Evolutionary conservation across 805 yeast species (phyloP), one percentile per base, ranked within the genome.

Genomic region (Sugiyamaella mastotermitis): DNA sequence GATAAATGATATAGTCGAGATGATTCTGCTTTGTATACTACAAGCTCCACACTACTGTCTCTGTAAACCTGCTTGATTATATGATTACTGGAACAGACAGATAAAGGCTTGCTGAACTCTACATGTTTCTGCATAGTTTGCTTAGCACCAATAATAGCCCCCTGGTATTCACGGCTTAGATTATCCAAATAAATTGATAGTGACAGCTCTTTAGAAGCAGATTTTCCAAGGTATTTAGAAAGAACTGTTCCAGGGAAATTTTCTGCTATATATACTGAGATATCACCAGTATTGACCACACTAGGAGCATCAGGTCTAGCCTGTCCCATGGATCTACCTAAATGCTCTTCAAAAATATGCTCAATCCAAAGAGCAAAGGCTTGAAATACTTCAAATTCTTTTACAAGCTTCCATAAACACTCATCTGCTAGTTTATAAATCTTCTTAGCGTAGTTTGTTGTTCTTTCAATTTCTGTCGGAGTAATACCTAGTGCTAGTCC

Each of bases 341-440:
- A 38, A n/a, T 28, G 20, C 3, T 34, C 37, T 15, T 50, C 51
- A 34, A 44, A 46, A 4, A 31, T 17, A 11, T 43, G 39, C 13
- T 43, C 44, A 9, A 51, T 28, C 56, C 56, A 51, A 3, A 43
- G 21, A 3, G 39, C 25, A 40, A 48, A 51, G 10, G 47, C 16
- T 16, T 36, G 28, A 37, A 40, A 51, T 14, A 37, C 22, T n/a
- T 40, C 44, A 28, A 27, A 31, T 40, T 52, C 53, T 2, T 42
- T 31, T 20, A 21, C 21, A 2, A 49, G 19, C 8, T 30, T 24
- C 50, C 48, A 39, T 9, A 45, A 13, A 19, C 34, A 33, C 13
- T 32, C 18, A 17, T 45, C 33, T 18, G 35, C 31, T n/a, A 11
- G 18, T 21, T 37, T 25, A n/a, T 40, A 26, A 5, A 51, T 15